Conservation (phyloP, 2,329 filamentous ascomycete genomes). For the Stachybotrys chartarum region DNA sequence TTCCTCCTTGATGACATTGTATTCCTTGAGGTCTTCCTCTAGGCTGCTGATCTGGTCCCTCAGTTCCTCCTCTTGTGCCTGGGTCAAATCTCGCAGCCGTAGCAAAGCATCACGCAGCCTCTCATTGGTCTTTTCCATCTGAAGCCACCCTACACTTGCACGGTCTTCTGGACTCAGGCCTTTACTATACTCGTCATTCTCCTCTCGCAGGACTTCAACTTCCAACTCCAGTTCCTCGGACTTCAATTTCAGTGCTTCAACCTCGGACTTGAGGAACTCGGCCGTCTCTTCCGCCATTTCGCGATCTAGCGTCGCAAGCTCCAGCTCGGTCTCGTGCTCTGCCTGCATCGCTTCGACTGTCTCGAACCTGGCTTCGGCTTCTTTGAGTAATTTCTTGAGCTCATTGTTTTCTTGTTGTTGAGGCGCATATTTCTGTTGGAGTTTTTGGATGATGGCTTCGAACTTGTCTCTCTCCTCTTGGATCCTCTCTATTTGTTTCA, state of each 20-base stretch:
- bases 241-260: slow-evolving; percentile 68
- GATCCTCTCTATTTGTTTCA: slow-evolving; percentile 70
- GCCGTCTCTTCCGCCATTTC: slow-evolving; percentile 96
- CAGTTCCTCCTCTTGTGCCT: slow-evolving; percentile 76
- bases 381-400: slow-evolving; percentile 69
- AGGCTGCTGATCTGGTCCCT: slow-evolving; percentile 66
- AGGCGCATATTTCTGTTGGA: slow-evolving; percentile 82
- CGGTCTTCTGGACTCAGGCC: slow-evolving; percentile 86
- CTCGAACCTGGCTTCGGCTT: slow-evolving; percentile 62
- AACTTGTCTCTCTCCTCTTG: slow-evolving; percentile 72
- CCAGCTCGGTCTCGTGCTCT: slow-evolving; percentile 77
- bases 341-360: slow-evolving; percentile 65
- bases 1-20: slow-evolving; percentile 59
- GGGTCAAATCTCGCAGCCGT: slow-evolving; percentile 76
- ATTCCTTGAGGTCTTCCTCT: slow-evolving; percentile 67
- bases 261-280: slow-evolving; percentile 72
- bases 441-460: slow-evolving; percentile 79
- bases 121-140: slow-evolving; percentile 87
- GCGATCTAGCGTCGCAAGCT: slow-evolving; percentile 80
- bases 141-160: slow-evolving; percentile 79
- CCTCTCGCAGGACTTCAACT: slow-evolving; percentile 76
- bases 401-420: slow-evolving; percentile 74
- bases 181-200: slow-evolving; percentile 76
- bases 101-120: slow-evolving; percentile 79
- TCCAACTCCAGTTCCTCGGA: slow-evolving; percentile 83